These are phyloP conservation scores for Oryza rufipogon DNA, from an alignment of 176 grass and related monocot genomes.

Conservation along the genomic window DNA sequence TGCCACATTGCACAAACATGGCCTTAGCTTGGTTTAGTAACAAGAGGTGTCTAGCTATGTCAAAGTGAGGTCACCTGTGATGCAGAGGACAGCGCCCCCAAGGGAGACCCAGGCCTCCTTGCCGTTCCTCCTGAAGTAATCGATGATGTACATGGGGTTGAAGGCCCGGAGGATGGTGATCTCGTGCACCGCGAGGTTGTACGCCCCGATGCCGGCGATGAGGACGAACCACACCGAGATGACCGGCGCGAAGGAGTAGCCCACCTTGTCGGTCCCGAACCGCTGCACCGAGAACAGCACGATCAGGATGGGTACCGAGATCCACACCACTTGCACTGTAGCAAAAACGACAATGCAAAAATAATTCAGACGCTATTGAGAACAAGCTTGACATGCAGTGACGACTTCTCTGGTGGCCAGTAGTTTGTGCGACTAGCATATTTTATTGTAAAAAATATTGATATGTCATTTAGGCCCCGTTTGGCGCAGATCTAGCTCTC, in stretches of 20 bases:
- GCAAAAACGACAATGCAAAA: conserved; percentile 16
- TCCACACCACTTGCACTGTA: conserved; percentile 47
- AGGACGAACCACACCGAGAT: conserved; percentile 62
- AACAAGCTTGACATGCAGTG: background rate
- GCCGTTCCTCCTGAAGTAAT: conserved; percentile 62
- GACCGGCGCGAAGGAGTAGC: conserved; percentile 67
- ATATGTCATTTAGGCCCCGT: too few relatives aligned
- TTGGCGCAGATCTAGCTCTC: too few relatives aligned
- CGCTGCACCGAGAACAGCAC: conserved; percentile 51
- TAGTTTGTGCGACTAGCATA: too few relatives aligned
- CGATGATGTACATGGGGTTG: conserved; percentile 58
- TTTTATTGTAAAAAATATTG: too few relatives aligned
- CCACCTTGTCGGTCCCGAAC: conserved; percentile 72
- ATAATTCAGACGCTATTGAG: background rate
- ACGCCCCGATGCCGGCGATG: conserved; percentile 52
- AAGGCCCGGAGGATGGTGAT: conserved; percentile 53
- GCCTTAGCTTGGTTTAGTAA: too few relatives aligned
- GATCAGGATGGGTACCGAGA: conserved; percentile 57
- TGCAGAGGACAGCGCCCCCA: conserved; percentile 63
- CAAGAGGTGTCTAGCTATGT: background rate
- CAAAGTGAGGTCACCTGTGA: conserved; percentile 31
- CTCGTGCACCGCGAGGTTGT: conserved; percentile 58
- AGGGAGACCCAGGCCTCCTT: conserved; percentile 73
- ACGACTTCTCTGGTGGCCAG: too few relatives aligned
- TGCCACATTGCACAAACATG: background rate